Base-by-base conservation (phyloP, 768 basidiomycete species). In the Candolleomyces efflorescens region DNA sequence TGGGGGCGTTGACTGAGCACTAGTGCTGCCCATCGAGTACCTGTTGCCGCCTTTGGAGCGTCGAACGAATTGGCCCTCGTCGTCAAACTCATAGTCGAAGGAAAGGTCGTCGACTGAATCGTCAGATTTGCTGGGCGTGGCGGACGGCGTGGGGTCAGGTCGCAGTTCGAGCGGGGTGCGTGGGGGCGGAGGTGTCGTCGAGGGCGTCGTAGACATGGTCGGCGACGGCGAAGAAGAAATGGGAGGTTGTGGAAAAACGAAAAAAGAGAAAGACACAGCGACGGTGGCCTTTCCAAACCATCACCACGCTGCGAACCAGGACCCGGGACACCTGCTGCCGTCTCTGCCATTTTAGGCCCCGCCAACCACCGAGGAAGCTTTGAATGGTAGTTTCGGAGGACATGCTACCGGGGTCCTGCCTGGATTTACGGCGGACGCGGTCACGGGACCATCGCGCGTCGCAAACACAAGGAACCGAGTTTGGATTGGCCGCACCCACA, bases 21-120 rank as follows among this genome's bases (percentile, higher is more conserved):
- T 32, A 17, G 75, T 75, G 65, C 32, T 32, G 32, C 32, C 32
- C 32, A 32, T 32, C 11, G 79, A 78, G 52, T 72, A 68, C 20
- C 71, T 76, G 27, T 73, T 71, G 10, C 67, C 76, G 45, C 81
- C 80, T 65, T 84, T 85, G 5, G 83, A 82, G 17, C 79, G 74
- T 12, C 86, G 82, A 47, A 84, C 72, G 55, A 76, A 73, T 58
- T 85, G 78, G 6, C 85, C 85, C 7, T 81, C 72, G 11, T 75
- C 72, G 71, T 84, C 82, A 45, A 73, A 75, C 61, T 81, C 75
- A 59, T 85, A 89, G 63, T 84, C 83, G 68, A 89, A 87, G 6
- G 84, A 86, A 53, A 87, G 79, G 64, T 86, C 85, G 53, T 82
- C 79, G 59, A 83, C 82, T 55, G 82, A 83, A 60, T 84, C 84